Percentiles rank a stretch among this genome's conserved stretches.
Evolutionary conservation across 768 basidiomycete species (phyloP).

Genomic region (Mycena sanguinolenta): DNA sequence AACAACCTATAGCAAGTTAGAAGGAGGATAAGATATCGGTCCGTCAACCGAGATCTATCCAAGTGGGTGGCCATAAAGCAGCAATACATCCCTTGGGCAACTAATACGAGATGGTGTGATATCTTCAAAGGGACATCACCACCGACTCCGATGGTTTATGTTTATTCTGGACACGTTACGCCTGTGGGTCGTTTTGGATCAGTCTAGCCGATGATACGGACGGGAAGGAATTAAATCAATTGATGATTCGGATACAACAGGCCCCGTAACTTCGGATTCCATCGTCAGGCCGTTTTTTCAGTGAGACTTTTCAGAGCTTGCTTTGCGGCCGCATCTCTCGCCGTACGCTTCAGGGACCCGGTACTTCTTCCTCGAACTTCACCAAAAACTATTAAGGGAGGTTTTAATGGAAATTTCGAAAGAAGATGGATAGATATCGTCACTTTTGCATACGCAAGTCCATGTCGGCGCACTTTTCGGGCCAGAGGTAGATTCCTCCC

Average conservation of each 20-base stretch:
- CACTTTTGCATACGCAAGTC: slow-evolving; percentile 74
- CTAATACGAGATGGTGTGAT: slow-evolving; percentile 8
- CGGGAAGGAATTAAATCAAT: slow-evolving; percentile 23
- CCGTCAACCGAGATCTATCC: slow-evolving; percentile 3
- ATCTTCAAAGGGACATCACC: not conserved
- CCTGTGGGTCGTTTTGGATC: slow-evolving; percentile 29
- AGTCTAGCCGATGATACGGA: slow-evolving; percentile 27
- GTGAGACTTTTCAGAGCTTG: slow-evolving; percentile 57
- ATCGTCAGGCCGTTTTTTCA: slow-evolving; percentile 32
- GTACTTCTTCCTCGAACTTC: slow-evolving; percentile 61
- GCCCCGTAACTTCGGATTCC: slow-evolving; percentile 1
- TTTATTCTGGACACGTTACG: slow-evolving; percentile 14
- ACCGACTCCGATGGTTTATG: slow-evolving; percentile 5
- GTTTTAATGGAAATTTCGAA: slow-evolving; percentile 22
- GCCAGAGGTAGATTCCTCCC: slow-evolving; percentile 63
- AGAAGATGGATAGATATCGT: slow-evolving; percentile 27
- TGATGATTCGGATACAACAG: slow-evolving; percentile 27
- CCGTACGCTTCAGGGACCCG: slow-evolving; percentile 66
- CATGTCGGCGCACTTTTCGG: slow-evolving; percentile 62
- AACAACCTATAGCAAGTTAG: not conserved
- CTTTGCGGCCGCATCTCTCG: slow-evolving; percentile 61
- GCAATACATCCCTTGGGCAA: slow-evolving; percentile 11
- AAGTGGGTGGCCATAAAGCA: not conserved
- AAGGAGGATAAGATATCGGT: slow-evolving; percentile 15
- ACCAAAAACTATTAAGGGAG: slow-evolving; percentile 61